Percentiles rank a stretch among this genome's conserved stretches.
Evolutionary conservation across 345 rosid species (phyloP).

Genomic region (Psidium friedrichsthalianum): DNA sequence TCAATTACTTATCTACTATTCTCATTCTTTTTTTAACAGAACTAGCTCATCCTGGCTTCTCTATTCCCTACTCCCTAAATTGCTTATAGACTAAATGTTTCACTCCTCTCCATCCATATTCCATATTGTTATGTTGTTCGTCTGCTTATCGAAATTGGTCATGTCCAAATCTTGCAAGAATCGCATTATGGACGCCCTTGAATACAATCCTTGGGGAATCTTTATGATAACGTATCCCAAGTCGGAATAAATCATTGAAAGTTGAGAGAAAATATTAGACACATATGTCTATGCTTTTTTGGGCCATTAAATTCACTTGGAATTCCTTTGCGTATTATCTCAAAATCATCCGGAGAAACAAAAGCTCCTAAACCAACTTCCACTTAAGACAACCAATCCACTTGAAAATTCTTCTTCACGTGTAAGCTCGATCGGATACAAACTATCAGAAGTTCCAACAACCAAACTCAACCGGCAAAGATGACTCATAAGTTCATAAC

Average conservation of each 20-base stretch:
- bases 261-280: background rate
- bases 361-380: background rate
- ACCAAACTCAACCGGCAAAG: background rate
- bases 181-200: background rate
- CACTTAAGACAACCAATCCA: background rate
- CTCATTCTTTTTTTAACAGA: background rate
- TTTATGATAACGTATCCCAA: background rate
- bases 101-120: background rate
- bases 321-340: background rate
- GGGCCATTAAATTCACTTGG: background rate
- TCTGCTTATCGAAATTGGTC: background rate
- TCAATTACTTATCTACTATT: background rate
- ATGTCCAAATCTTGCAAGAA: background rate
- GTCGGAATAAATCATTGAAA: background rate
- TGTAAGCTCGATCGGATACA: background rate
- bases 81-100: background rate
- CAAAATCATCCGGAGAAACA: background rate
- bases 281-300: background rate
- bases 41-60: background rate
- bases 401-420: background rate
- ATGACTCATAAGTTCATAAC: background rate
- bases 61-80: background rate
- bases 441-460: background rate
- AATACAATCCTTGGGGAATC: background rate
- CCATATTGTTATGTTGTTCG: background rate